Evolutionary conservation across 495 filamentous ascomycete species (phyloP).

Genomic region (Pseudomonodictys pantanalensis): DNA sequence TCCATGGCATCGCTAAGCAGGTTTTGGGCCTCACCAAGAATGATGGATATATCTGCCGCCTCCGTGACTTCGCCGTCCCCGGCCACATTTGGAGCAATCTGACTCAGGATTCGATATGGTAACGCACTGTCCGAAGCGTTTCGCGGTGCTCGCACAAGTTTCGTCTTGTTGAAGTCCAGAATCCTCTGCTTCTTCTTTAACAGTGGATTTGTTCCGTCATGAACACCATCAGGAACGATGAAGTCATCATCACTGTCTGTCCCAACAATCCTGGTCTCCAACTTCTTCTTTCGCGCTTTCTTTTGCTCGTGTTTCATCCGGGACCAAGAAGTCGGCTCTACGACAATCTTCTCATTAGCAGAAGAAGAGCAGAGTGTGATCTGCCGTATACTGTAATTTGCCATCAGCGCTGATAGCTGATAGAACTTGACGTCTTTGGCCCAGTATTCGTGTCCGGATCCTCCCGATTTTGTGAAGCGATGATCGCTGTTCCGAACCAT

Average conservation of each 20-base stretch:
- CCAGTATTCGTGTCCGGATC: slow-evolving; percentile 16
- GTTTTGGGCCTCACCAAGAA: background rate
- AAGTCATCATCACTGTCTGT: slow-evolving; percentile 25
- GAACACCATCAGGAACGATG: slow-evolving; percentile 29
- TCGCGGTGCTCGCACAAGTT: background rate
- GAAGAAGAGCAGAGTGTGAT: slow-evolving; percentile 6
- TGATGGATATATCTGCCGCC: no score
- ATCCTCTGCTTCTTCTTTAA: background rate
- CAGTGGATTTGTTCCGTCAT: background rate
- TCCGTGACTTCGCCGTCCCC: no score
- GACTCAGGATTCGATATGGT: background rate
- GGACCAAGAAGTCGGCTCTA: slow-evolving; percentile 2
- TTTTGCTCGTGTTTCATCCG: background rate
- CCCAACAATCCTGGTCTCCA: background rate
- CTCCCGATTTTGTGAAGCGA: background rate
- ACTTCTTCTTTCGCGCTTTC: no score
- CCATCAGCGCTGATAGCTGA: slow-evolving; percentile 13
- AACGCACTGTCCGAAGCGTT: no score
- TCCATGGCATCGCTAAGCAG: background rate
- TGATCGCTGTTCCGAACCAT: background rate
- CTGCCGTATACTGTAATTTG: slow-evolving; percentile 22
- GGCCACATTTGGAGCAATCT: no score
- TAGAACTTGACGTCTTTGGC: slow-evolving; percentile 25
- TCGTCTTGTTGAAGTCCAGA: background rate
- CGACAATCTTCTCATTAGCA: background rate